Percentiles rank a stretch among this genome's conserved stretches.
Conservation (phyloP, 345 rosid species). For the Aurinia saxatilis region DNA sequence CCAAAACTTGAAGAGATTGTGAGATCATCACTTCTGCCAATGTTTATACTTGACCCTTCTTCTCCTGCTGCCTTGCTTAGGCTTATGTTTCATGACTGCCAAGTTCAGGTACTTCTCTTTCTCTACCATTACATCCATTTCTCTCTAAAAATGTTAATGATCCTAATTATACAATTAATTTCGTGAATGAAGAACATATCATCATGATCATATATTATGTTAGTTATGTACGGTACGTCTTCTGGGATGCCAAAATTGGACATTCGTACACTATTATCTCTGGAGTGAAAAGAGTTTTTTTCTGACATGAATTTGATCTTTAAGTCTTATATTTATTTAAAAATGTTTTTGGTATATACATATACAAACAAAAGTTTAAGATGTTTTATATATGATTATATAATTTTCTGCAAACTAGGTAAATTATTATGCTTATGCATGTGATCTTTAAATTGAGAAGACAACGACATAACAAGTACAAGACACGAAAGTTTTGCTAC, state of each 20-base stretch:
- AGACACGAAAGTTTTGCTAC: background rate
- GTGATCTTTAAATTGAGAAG: background rate
- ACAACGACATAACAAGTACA: background rate
- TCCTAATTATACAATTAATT: background rate
- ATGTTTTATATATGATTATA: background rate
- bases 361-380: background rate
- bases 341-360: background rate
- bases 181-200: background rate
- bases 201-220: background rate
- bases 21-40: slow-evolving; percentile 24
- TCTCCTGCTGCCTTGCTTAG: slow-evolving; percentile 39
- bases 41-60: slow-evolving; percentile 34
- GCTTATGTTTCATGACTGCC: slow-evolving; percentile 52
- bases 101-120: slow-evolving; percentile 42
- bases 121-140: background rate
- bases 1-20: slow-evolving; percentile 37
- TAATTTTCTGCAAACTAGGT: background rate
- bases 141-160: background rate
- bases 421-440: background rate
- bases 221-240: too few relatives aligned
- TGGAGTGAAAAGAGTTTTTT: too few relatives aligned
- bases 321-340: too few relatives aligned
- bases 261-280: background rate
- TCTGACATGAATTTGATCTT: background rate
- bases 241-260: too few relatives aligned